Base-by-base conservation (phyloP, 768 basidiomycete species). In the Collybia mongolica region DNA sequence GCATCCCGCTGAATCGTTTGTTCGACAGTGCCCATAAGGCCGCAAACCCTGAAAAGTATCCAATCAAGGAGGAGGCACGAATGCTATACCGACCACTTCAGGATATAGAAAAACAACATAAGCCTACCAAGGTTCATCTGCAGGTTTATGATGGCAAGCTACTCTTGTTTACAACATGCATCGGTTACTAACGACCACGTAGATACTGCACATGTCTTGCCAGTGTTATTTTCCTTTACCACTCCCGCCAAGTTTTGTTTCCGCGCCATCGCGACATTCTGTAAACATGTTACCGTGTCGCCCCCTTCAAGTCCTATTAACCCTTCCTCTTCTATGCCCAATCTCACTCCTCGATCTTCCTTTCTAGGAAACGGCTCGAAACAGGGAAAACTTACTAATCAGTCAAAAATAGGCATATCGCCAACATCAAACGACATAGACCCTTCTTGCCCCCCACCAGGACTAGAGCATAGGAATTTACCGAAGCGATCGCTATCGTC, bases 121-220 rank as follows among this genome's bases (percentile, higher is more conserved):
- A 66, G n/a, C 74, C 88, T 1, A 93, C 94, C 1, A 76, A 85
- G 49, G 93, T 96, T 15, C 94, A 98, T 70, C 72, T 98, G 9
- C 94, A 98, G 65, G 83, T 97, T 1, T 97, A 93, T 61, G 94
- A 98, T 61, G 93, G 91, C 79, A 65, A 58, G 64, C 72, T 63
- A 37, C 22, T n/a, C 28, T 44, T 8, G 17, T 39, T 18, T 3
- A 7, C 22, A 22, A 39, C 38, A 44, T 15, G 15, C 2, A 29
- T 29, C 58, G 49, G 41, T 50, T 65, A 58, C 40, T 55, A 50
- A 51, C 48, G 35, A 3, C 15, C 37, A 17, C 51, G 2, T 48
- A 90, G 88, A 88, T 59, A 75, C 81, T 3, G 84, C 86, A 0
- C 89, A 90, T 63, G 75, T 87, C 39, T 66, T 90, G 17, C 89